Evolutionary conservation across 1,139 yeast species (phyloP).

Genomic region (Hanseniaspora uvarum): DNA sequence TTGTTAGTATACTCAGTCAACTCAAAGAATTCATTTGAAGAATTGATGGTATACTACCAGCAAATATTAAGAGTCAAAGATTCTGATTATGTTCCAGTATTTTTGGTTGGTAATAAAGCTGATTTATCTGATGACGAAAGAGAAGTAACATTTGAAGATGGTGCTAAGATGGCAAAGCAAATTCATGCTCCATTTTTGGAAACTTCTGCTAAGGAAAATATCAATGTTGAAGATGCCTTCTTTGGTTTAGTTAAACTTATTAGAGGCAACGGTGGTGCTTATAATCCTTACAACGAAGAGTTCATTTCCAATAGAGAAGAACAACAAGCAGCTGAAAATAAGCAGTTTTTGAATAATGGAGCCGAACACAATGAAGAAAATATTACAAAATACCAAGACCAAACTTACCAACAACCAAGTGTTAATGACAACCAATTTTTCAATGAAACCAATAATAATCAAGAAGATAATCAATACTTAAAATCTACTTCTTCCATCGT

Average conservation of each 20-base stretch:
- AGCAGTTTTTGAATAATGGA: background rate
- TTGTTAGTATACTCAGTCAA: slow-evolving; percentile 75
- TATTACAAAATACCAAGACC: background rate
- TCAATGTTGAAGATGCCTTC: slow-evolving; percentile 90
- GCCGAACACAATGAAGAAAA: background rate
- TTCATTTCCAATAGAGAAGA: background rate
- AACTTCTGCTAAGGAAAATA: slow-evolving; percentile 85
- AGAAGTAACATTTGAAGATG: slow-evolving; percentile 73
- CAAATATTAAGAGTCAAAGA: slow-evolving; percentile 84
- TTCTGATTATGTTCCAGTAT: slow-evolving; percentile 57
- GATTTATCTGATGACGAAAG: slow-evolving; percentile 68
- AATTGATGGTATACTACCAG: slow-evolving; percentile 65
- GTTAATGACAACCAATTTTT: background rate
- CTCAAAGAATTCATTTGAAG: slow-evolving; percentile 69
- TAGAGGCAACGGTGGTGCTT: slow-evolving; percentile 36
- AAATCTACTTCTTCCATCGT: background rate
- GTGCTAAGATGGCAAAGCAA: slow-evolving; percentile 61
- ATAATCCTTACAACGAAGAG: slow-evolving; percentile 23
- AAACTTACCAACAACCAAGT: background rate
- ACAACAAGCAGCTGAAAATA: background rate
- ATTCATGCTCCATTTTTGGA: slow-evolving; percentile 77
- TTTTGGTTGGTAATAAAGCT: slow-evolving; percentile 68
- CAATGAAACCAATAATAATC: background rate
- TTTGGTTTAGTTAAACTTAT: slow-evolving; percentile 61
- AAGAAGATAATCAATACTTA: background rate